A percentile compares a stretch with the other conserved stretches of the same genome.
These are phyloP conservation scores for Leccinum laetum DNA, from an alignment of 1,284 basidiomycete species.

Conservation along the genomic window DNA sequence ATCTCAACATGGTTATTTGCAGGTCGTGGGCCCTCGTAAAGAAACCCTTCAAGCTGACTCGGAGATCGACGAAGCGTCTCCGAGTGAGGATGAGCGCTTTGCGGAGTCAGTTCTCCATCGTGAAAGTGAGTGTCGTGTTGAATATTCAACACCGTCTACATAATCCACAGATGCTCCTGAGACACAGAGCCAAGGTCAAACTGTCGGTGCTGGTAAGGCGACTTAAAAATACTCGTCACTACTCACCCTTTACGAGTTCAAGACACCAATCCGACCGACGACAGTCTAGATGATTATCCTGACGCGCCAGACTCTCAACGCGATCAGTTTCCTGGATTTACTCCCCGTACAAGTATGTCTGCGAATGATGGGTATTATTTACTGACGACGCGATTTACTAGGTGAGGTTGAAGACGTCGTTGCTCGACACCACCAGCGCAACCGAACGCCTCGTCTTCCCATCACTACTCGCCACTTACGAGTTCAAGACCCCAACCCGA, in stretches of 20 bases:
- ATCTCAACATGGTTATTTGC: not conserved
- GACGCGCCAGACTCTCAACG: not conserved
- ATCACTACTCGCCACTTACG: not conserved
- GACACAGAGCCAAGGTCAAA: not conserved
- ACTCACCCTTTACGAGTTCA: not conserved
- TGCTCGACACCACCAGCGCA: not conserved
- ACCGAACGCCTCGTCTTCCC: not conserved
- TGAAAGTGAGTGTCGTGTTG: not conserved
- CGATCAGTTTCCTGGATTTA: too few species aligned
- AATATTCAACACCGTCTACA: not conserved
- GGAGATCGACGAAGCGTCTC: not conserved
- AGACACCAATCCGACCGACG: not conserved
- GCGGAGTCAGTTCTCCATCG: not conserved
- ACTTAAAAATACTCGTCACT: not conserved
- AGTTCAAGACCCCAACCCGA: not conserved
- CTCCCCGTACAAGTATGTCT: not conserved
- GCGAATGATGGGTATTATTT: too few species aligned
- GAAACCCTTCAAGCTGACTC: not conserved
- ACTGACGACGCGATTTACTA: not conserved
- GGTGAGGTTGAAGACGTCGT: not conserved
- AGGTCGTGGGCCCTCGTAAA: not conserved
- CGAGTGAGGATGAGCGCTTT: not conserved
- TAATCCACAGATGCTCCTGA: not conserved
- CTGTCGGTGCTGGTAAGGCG: not conserved
- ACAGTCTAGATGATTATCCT: not conserved